Conservation (phyloP, 2,329 filamentous ascomycete genomes). For the Pseudogymnoascus sp. region DNA sequence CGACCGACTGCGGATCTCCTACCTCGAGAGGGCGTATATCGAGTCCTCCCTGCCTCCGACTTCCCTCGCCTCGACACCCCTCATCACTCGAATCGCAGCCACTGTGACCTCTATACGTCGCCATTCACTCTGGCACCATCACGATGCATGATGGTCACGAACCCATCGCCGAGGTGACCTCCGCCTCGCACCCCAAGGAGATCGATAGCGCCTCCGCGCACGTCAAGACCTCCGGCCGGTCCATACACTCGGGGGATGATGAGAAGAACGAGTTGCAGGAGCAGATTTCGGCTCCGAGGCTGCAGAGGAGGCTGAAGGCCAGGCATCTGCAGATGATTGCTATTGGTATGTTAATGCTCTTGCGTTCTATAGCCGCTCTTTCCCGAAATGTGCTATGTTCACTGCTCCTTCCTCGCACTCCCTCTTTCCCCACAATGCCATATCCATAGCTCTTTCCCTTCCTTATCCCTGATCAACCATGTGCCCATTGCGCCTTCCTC, state of each 20-base stretch:
- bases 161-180: neutral
- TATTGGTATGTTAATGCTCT: constrained; percentile 32
- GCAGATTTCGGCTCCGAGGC: constrained; percentile 7
- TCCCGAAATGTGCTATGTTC: neutral
- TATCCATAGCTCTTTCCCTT: neutral
- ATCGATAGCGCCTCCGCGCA: neutral
- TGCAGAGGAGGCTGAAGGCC: constrained; percentile 37
- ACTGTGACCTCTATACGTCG: neutral
- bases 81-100: neutral
- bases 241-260: constrained; percentile 14
- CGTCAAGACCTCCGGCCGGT: neutral
- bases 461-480: neutral
- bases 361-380: neutral
- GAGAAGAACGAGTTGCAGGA: constrained; percentile 22
- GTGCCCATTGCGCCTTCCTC: neutral
- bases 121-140: neutral
- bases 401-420: neutral
- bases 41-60: neutral
- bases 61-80: neutral
- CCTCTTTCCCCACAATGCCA: neutral
- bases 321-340: constrained; percentile 63
- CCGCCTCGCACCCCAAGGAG: neutral
- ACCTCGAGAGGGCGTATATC: neutral
- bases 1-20: neutral
- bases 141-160: neutral